Evolutionary conservation across 2,329 filamentous ascomycete genomes (phyloP), one percentile per base, ranked within the genome.

Genomic region (Calonectria hawksworthii): DNA sequence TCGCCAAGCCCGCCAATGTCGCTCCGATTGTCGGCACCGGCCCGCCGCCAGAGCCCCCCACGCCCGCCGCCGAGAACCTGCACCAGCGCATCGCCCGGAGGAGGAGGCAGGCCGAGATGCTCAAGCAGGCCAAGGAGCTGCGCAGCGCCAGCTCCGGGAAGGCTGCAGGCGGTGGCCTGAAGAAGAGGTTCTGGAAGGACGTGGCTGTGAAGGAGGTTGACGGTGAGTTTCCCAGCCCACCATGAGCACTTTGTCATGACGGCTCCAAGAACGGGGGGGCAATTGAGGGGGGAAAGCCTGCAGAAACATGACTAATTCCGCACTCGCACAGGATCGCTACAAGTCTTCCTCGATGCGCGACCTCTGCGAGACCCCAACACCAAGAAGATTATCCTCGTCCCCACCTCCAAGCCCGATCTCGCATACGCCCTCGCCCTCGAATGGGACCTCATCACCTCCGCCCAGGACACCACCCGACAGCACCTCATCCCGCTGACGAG

Each of bases 401-500:
- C 97, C 0, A 81, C 87, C 2, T 90, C 90, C 72, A 99, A 98
- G 86, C 93, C 92, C 38, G 91, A 95, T 81, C 93, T 99, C 50
- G 96, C 96, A 30, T 90, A 93, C 56, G 95, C 95, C 72, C 93
- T 99, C 76, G 97, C 96, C 4, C 87, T 98, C 56, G 97, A 99
- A 88, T 99, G 97, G 97, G 96, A 98, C 83, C 89, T 94, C 64
- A 90, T 99, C 75, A 90, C 93, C 30, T 94, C 94, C 18, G 92
- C 94, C 3, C 93, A 96, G 83, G 95, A 99, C 85, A 95, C 96
- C 0, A 90, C 96, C 50, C 95, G 94, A 84, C 92, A 94, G 74
- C 95, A 99, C 86, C 92, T 98, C 63, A 96, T 98, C 78, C 97
- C 97, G 18, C 88, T 99, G 76, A 99, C 96, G 3, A 96, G 95